Conservation (phyloP, 2,329 filamentous ascomycete genomes). For the Alternaria infectoria region DNA sequence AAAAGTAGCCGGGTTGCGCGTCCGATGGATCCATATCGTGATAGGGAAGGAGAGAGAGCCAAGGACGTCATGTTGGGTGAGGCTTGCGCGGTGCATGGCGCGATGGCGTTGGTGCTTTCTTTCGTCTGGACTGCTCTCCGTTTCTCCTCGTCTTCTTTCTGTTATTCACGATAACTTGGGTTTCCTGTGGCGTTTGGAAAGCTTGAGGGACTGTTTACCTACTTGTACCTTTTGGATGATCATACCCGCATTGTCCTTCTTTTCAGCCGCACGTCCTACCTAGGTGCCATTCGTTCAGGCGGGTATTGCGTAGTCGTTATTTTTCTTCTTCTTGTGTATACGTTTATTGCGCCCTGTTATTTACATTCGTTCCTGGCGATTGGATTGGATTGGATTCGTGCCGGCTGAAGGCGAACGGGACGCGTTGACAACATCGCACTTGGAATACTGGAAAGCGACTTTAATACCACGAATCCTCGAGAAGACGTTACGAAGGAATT, state of each 20-base stretch:
- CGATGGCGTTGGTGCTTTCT: background rate
- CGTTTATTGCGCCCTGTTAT: background rate
- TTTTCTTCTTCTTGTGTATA: background rate
- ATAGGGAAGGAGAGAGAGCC: background rate
- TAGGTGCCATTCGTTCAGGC: background rate
- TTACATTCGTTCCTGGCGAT: background rate
- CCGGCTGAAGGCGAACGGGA: background rate
- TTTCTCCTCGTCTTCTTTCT: background rate
- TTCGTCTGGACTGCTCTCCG: background rate
- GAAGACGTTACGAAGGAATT: background rate
- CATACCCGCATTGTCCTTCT: background rate
- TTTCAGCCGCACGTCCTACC: background rate
- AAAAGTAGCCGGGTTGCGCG: background rate
- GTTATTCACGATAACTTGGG: background rate
- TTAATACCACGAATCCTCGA: background rate
- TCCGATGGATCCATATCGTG: background rate
- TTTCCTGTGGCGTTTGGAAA: background rate
- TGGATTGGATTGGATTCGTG: background rate
- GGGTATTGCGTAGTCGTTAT: background rate
- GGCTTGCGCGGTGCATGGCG: conserved; percentile 1
- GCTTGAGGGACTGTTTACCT: background rate
- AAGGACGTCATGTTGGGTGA: conserved; percentile 8
- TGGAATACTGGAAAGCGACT: background rate
- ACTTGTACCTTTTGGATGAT: background rate
- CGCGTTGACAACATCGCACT: background rate